Base-by-base conservation (phyloP, 345 rosid genomes). In the Citrus inodora region DNA sequence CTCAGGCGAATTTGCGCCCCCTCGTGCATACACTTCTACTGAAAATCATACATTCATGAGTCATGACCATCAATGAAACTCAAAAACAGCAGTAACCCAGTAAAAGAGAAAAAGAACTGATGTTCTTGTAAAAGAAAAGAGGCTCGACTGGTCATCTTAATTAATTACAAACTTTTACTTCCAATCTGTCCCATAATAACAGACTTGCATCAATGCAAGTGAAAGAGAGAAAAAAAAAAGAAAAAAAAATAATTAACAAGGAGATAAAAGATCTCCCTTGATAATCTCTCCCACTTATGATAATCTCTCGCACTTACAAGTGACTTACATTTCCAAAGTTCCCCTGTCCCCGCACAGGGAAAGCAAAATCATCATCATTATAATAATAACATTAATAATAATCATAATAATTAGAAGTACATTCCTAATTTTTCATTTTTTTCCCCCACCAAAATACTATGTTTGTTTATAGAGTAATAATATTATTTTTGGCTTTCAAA, bases 241-340 rank as follows among this genome's bases (percentile, higher is more conserved):
- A 62, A 25, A 27, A 6, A 32, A 48, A 61, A 62, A 19, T 53
- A 59, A 76, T 25, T 38, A 55, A 22, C 35, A 24, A 60, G 48
- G 10, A 73, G 55, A 78, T 48, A 24, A 28, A 55, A 70, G 42
- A 82, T 84, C 80, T 66, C 79, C 77, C 78, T 80, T 75, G 88
- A 82, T 76, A 71, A 82, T 62, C 76, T 58, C 76, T 74, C 37
- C 37, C 82, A 82, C 79, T 25, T 25, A 25, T 75, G 88, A 82
- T 76, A 71, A 82, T 62, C 76, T 58, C 76, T 74, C 37, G 1
- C 83, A 82, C 79, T 76, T 55, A 68, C 56, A 81, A 65, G 70
- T 42, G 69, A 55, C 85, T 86, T 82, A 78, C 86, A 82, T 85
- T 88, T 76, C 87, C 87, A 82, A 83, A 25, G 88, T 78, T 56